Base-by-base conservation (phyloP, 176 grass and related monocot species). In the Aegilops tauschii region DNA sequence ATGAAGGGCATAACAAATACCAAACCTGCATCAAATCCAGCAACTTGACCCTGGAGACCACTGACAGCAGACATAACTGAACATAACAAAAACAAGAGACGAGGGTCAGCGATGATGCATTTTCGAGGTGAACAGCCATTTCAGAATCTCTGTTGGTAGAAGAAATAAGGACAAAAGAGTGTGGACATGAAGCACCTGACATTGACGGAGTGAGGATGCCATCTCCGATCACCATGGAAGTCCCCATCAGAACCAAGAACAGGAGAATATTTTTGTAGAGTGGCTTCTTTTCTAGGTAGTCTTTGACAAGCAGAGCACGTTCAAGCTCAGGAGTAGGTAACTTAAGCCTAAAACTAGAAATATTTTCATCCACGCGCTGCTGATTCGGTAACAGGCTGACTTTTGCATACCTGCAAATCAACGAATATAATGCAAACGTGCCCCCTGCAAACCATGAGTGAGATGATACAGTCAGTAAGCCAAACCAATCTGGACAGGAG, bases 161-260 rank as follows among this genome's bases (percentile, higher is more conserved):
- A 52, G 8, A 58, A 85, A 85, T 12, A 56, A 84, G 9, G 62
- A 81, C 6, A 32, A 84, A 45, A 85, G 32, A 73, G 8, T 17
- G 28, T 64, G 21, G 64, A 9, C 36, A 88, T 68, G 62, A 86
- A 82, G 63, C 82, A 99, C 97, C 97, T 90, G 94, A 99, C 97
- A 99, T 96, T 34, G 97, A 91, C 59, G 97, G 97, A 84, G 97
- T 99, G 86, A 99, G 97, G 91, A 99, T 99, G 39, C 97, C 92
- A 69, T 99, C 97, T 63, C 97, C 97, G 52, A 99, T 99, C 72
- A 99, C 87, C 97, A 99, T 99, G 42, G 97, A 99, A 13, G 97
- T 96, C 45, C 97, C 97, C 79, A 91, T 99, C 72, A 99, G 80
- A 86, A 99, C 94, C 85, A 99, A 91, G 83, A 99, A 86, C n/a